A percentile compares a stretch with the other conserved stretches of the same genome.
phyloP scores from a whole-genome alignment of 2,329 filamentous ascomycete genomes.

The Aspergillus tanneri region DNA sequence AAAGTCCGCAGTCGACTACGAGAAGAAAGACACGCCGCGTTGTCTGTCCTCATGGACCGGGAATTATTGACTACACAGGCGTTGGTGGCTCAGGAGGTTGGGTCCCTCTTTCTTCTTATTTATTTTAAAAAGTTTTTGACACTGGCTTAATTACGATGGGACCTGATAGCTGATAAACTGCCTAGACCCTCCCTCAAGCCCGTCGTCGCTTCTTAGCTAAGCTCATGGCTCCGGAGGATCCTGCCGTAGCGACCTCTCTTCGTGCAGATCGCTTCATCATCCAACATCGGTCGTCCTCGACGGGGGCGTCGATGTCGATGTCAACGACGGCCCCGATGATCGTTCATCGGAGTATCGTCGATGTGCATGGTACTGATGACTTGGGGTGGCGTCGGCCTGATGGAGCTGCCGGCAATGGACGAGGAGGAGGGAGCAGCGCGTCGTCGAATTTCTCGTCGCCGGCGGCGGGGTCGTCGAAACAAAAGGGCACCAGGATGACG shows the following conservation, averaged over 20 bases:
- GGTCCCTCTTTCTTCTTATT: conserved; percentile 3
- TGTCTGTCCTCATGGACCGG: conserved; percentile 39
- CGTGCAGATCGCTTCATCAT: conserved; percentile 30
- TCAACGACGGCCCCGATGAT: not conserved
- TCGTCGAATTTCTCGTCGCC: conserved; percentile 9
- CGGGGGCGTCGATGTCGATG: conserved; percentile 2
- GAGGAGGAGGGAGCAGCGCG: not conserved
- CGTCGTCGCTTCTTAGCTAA: conserved; percentile 38
- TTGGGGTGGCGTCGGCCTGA: conserved; percentile 21
- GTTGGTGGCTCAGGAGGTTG: conserved; percentile 38
- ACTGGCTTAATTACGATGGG: no score
- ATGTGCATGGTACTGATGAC: conserved; percentile 26
- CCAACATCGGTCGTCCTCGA: conserved; percentile 9
- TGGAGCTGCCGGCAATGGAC: not conserved
- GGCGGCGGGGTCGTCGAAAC: conserved; percentile 4
- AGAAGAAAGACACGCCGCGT: conserved; percentile 39
- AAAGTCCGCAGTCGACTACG: conserved; percentile 27
- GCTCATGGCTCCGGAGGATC: conserved; percentile 33
- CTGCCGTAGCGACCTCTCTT: conserved; percentile 26
- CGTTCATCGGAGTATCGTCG: conserved; percentile 20
- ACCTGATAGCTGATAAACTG: conserved; percentile 3
- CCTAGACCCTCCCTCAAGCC: conserved; percentile 41
- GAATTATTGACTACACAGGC: conserved; percentile 44
- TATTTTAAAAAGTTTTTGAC: no score
- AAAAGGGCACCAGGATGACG: conserved; percentile 13